Evolutionary conservation across 2,329 filamentous ascomycete species (phyloP), one percentile per base, ranked within the genome.

Genomic region (Trichoderma semiorbis): DNA sequence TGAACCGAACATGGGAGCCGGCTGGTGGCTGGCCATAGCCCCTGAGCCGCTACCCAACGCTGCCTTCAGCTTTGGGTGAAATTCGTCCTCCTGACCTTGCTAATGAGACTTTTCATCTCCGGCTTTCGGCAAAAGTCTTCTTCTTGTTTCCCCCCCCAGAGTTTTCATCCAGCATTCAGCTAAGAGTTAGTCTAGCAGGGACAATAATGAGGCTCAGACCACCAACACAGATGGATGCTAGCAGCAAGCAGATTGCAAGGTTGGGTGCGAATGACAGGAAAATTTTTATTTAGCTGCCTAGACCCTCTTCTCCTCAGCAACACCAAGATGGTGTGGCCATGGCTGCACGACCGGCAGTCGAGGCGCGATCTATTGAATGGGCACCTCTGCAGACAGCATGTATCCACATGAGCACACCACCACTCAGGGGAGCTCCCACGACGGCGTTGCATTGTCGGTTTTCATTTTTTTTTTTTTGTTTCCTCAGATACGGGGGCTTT

Each of bases 261-360:
- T 69, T 60, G 55, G 66, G 55, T 60, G 53, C 30, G 39, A 50
- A 39, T 69, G 66, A 50, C 66, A 60, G 57, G 61, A 71, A 71
- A 71, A 71, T 16, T 71, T 71, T 71, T 71, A 71, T 71, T 18
- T 66, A 64, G 69, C 62, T 71, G 69, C 69, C 69, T 71, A 50
- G 69, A 55, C 60, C 69, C 69, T 71, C 60, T 71, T 71, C 61
- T 71, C 69, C 68, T 57, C 61, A 58, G 50, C 69, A 66, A 47
- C 69, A 28, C 34, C 55, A 62, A 18, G 57, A 64, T 70, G 69
- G 68, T 58, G 69, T 70, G 34, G 69, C 24, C 47, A 62, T 53
- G 39, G 47, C 69, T 70, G 69, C 60, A 43, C 43, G 34, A 60
- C 66, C 66, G 66, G 66, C 66, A 69, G 66, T 69, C 66, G 66